phyloP scores from a whole-genome alignment of 2,329 filamentous ascomycete genomes.

The Nemania sp. region DNA sequence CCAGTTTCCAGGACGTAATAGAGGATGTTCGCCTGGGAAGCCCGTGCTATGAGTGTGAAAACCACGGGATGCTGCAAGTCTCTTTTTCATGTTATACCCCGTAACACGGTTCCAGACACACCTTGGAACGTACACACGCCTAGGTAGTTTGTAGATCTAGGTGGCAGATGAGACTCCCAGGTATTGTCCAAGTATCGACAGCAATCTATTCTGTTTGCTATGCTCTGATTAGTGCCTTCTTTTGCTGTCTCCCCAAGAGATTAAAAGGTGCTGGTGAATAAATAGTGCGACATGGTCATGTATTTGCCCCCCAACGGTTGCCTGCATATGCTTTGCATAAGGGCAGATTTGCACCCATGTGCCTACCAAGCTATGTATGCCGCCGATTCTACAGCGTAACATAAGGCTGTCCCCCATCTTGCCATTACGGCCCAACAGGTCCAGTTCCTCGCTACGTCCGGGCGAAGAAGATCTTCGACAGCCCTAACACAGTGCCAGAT shows the following conservation, averaged over 20 bases:
- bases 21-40: constrained; percentile 39
- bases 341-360: constrained; percentile 31
- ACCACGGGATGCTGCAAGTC: constrained; percentile 50
- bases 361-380: constrained; percentile 24
- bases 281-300: constrained; percentile 34
- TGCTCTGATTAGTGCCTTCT: constrained; percentile 3
- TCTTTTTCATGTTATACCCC: constrained; percentile 53
- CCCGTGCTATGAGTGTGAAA: constrained; percentile 38
- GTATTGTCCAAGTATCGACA: constrained; percentile 26
- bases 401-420: constrained; percentile 31
- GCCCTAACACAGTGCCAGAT: constrained; percentile 19
- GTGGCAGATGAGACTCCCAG: constrained; percentile 1
- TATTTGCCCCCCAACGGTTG: constrained; percentile 30
- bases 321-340: constrained; percentile 41
- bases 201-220: constrained; percentile 31
- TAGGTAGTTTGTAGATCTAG: constrained; percentile 14
- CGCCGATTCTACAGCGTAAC: constrained; percentile 10
- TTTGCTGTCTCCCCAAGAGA: not conserved
- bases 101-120: constrained; percentile 48
- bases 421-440: constrained; percentile 35
- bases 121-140: constrained; percentile 39
- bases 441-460: constrained; percentile 25
- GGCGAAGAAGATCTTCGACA: not conserved
- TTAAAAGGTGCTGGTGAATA: constrained; percentile 38
- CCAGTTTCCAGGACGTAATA: constrained; percentile 47